phyloP scores from a whole-genome alignment of 106 monocot species.

The Apostasia shenzhenica region DNA sequence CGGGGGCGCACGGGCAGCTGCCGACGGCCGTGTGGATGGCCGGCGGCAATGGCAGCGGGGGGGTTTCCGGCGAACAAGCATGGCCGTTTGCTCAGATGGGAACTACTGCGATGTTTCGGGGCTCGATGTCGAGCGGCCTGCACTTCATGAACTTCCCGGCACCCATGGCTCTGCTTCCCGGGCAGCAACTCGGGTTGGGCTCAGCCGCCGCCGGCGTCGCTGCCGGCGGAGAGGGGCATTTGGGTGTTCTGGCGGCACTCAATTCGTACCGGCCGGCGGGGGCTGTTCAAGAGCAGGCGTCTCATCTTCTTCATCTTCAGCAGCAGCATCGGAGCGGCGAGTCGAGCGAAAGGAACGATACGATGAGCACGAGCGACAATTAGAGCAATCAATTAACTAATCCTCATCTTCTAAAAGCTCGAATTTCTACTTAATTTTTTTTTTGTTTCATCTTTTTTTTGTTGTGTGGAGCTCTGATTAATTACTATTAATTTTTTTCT shows the following conservation, averaged over 20 bases:
- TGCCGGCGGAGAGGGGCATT: conserved; percentile 34
- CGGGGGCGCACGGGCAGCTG: conserved; percentile 26
- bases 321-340: conserved; percentile 19
- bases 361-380: conserved; percentile 46
- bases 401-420: not conserved
- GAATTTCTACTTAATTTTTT: too few relatives aligned
- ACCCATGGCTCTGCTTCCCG: conserved; percentile 38
- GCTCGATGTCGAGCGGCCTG: conserved; percentile 42
- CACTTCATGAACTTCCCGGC: conserved; percentile 79
- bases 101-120: conserved; percentile 44
- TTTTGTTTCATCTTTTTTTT: too few relatives aligned
- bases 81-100: conserved; percentile 46
- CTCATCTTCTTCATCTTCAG: conserved; percentile 12
- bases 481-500: too few relatives aligned
- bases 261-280: conserved; percentile 40
- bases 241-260: conserved; percentile 57
- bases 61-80: not conserved
- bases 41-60: not conserved
- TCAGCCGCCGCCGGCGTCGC: conserved; percentile 14
- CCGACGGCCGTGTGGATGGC: conserved; percentile 54
- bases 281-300: conserved; percentile 3
- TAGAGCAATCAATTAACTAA: not conserved
- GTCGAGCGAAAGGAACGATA: conserved; percentile 47
- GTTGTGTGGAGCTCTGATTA: too few relatives aligned
- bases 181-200: conserved; percentile 43